phyloP scores from a whole-genome alignment of 176 grass and related monocot species.

The Bonia amplexicaulis region DNA sequence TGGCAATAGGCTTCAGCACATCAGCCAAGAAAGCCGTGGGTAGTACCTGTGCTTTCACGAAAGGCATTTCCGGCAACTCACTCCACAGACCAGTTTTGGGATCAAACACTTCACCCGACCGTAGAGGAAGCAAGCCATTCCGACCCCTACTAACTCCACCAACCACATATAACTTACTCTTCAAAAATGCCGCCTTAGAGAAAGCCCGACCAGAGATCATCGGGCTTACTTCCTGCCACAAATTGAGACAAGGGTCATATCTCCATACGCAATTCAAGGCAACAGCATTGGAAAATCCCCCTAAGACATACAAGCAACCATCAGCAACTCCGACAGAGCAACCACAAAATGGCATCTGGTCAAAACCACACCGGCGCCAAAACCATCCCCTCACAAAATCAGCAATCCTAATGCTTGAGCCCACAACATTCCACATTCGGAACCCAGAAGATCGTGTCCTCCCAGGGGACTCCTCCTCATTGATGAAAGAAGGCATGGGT shows the following conservation, averaged over 20 bases:
- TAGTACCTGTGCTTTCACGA: slow-evolving; percentile 59
- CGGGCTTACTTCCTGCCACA: slow-evolving; percentile 66
- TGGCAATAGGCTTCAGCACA: slow-evolving; percentile 81
- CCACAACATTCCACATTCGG: slow-evolving; percentile 60
- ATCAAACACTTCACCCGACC: slow-evolving; percentile 82
- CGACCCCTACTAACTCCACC: slow-evolving; percentile 69
- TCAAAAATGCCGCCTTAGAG: slow-evolving; percentile 70
- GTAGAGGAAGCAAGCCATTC: slow-evolving; percentile 63
- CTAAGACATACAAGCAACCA: slow-evolving; percentile 79
- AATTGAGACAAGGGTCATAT: slow-evolving; percentile 67
- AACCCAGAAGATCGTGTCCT: slow-evolving; percentile 37
- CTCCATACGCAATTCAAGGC: slow-evolving; percentile 63
- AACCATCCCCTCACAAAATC: slow-evolving; percentile 72
- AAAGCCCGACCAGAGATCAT: slow-evolving; percentile 83
- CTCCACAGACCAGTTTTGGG: slow-evolving; percentile 57
- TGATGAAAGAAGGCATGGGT: slow-evolving; percentile 54
- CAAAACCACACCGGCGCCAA: slow-evolving; percentile 34
- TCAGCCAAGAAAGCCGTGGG: slow-evolving; percentile 77
- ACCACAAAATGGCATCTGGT: slow-evolving; percentile 71
- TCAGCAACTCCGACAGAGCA: slow-evolving; percentile 50
- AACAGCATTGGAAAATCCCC: slow-evolving; percentile 66
- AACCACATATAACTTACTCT: slow-evolving; percentile 75
- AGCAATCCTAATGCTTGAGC: slow-evolving; percentile 74
- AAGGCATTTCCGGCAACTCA: slow-evolving; percentile 74
- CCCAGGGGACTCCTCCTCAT: slow-evolving; percentile 48